Conservation (phyloP, 1,139 yeast species). For the Protomyces macrosporus region DNA sequence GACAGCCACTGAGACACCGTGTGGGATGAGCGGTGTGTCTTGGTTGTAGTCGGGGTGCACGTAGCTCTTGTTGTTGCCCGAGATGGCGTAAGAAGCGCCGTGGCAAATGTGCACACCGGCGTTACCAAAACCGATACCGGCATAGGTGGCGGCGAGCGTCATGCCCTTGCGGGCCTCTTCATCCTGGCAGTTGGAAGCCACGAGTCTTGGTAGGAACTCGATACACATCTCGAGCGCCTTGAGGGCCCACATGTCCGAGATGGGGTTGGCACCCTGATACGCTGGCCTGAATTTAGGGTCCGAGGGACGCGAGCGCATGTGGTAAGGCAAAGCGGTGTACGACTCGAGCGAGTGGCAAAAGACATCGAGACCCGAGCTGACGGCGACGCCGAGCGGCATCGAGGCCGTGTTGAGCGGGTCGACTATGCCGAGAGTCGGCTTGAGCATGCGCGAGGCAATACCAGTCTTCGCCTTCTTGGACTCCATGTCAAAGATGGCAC, state of each 20-base stretch:
- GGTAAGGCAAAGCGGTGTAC: constrained; percentile 44
- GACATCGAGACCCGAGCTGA: constrained; percentile 46
- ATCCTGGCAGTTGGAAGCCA: constrained; percentile 40
- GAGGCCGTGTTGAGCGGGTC: constrained; percentile 44
- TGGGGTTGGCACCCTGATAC: constrained; percentile 45
- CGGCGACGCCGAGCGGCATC: constrained; percentile 45
- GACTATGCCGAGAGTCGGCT: constrained; percentile 42
- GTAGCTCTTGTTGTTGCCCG: constrained; percentile 42
- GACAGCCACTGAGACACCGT: constrained; percentile 44
- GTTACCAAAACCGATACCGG: constrained; percentile 45
- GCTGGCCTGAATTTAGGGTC: constrained; percentile 43
- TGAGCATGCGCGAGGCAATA: constrained; percentile 42
- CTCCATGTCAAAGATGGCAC: constrained; percentile 38
- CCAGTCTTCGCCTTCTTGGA: constrained; percentile 42
- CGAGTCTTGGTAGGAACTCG: constrained; percentile 42
- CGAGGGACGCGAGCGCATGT: constrained; percentile 41
- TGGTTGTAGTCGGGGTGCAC: constrained; percentile 42
- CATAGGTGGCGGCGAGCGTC: constrained; percentile 43
- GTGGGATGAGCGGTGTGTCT: constrained; percentile 43
- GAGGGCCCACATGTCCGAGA: constrained; percentile 42
- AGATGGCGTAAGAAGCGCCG: constrained; percentile 43
- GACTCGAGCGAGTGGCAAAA: constrained; percentile 47
- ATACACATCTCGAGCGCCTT: constrained; percentile 42
- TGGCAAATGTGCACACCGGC: constrained; percentile 45
- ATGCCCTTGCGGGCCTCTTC: constrained; percentile 42